Conservation (phyloP, 441 rosid species). For the Croton setiger region DNA sequence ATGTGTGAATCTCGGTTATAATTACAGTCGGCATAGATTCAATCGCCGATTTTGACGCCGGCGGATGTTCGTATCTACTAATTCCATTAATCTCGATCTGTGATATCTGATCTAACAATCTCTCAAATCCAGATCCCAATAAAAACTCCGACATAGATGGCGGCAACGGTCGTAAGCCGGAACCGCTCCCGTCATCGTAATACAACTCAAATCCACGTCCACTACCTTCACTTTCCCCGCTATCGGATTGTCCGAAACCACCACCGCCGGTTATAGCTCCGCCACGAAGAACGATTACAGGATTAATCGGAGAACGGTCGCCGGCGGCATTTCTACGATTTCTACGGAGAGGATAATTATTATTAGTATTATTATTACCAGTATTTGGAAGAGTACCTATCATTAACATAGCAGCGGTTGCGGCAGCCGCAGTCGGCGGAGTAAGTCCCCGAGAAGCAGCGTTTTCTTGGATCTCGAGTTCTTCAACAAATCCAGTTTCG, state of each 20-base stretch:
- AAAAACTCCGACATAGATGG: slow-evolving; percentile 71
- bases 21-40: slow-evolving; percentile 68
- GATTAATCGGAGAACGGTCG: slow-evolving; percentile 66
- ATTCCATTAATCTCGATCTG: slow-evolving; percentile 63
- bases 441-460: slow-evolving; percentile 33
- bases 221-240: slow-evolving; percentile 25
- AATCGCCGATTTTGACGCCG: slow-evolving; percentile 78
- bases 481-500: slow-evolving; percentile 77
- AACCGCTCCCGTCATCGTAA: slow-evolving; percentile 78
- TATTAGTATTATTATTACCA: slow-evolving; percentile 22
- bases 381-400: slow-evolving; percentile 23
- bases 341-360: slow-evolving; percentile 26
- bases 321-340: slow-evolving; percentile 43
- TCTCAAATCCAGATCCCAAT: slow-evolving; percentile 77
- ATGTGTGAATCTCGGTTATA: slow-evolving; percentile 37
- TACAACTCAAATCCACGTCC: slow-evolving; percentile 62
- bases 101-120: slow-evolving; percentile 66
- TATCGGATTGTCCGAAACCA: slow-evolving; percentile 1
- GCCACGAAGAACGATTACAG: slow-evolving; percentile 85
- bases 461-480: slow-evolving; percentile 44
- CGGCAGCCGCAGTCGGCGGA: slow-evolving; percentile 1
- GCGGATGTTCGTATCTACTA: slow-evolving; percentile 58
- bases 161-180: slow-evolving; percentile 74
- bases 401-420: slow-evolving; percentile 39
- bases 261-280: slow-evolving; percentile 14